phyloP scores from a whole-genome alignment of 805 yeast genomes.

The Torulaspora indica region DNA sequence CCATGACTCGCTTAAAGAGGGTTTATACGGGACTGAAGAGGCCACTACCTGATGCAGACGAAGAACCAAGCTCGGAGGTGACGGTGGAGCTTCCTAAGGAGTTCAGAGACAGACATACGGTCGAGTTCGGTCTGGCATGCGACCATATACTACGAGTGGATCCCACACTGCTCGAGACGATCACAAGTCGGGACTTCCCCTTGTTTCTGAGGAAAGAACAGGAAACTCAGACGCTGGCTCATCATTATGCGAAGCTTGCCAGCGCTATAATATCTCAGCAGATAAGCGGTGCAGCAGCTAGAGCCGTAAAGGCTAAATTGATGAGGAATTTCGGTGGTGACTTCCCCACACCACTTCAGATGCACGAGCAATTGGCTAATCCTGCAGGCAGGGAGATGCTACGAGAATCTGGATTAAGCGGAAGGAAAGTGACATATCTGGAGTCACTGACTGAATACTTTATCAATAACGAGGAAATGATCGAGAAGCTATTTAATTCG shows the following conservation, averaged over 20 bases:
- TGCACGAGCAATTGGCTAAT: constrained; percentile 35
- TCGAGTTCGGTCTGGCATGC: constrained; percentile 37
- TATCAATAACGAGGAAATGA: constrained; percentile 36
- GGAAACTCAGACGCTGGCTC: constrained; percentile 20
- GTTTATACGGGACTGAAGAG: constrained; percentile 9
- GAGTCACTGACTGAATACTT: constrained; percentile 52
- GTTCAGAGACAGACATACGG: constrained; percentile 29
- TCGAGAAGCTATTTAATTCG: constrained; percentile 37
- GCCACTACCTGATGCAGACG: constrained; percentile 6
- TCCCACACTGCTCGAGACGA: constrained; percentile 35
- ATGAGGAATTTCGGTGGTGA: constrained; percentile 35
- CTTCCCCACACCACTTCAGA: constrained; percentile 51
- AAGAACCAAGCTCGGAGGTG: background rate
- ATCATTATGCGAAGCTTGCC: constrained; percentile 42
- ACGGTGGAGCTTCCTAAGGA: constrained; percentile 22
- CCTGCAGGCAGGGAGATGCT: constrained; percentile 42
- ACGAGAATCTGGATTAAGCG: constrained; percentile 63
- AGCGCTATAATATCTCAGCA: constrained; percentile 64
- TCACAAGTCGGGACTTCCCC: constrained; percentile 29
- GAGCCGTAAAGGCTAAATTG: constrained; percentile 52
- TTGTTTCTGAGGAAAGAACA: constrained; percentile 23
- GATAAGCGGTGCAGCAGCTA: constrained; percentile 77
- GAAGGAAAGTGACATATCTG: constrained; percentile 60
- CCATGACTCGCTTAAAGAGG: background rate
- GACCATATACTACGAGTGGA: constrained; percentile 36